These are phyloP conservation scores for Lachancea mirantina DNA, from an alignment of 805 yeast genomes.

Conservation along the genomic window DNA sequence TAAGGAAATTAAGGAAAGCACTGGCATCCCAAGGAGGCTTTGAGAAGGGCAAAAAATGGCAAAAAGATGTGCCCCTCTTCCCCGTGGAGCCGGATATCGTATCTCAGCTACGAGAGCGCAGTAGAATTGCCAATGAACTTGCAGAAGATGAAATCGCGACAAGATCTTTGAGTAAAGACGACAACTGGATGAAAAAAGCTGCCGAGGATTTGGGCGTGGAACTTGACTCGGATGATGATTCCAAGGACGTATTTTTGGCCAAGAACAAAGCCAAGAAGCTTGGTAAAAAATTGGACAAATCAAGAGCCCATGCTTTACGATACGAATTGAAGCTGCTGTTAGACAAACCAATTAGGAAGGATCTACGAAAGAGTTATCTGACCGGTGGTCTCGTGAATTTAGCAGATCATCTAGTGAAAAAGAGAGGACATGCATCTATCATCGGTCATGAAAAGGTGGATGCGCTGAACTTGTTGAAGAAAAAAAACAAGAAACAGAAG, in stretches of 20 bases:
- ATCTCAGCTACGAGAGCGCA: conserved; percentile 62
- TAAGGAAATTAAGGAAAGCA: conserved; percentile 61
- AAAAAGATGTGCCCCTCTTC: conserved; percentile 55
- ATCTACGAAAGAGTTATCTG: conserved; percentile 61
- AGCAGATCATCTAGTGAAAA: conserved; percentile 68
- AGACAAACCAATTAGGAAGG: conserved; percentile 49
- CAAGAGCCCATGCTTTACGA: conserved; percentile 40
- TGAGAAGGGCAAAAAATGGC: conserved; percentile 36
- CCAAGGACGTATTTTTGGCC: conserved; percentile 40
- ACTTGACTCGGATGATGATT: conserved; percentile 57
- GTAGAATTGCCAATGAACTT: conserved; percentile 58
- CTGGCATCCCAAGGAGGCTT: conserved; percentile 33
- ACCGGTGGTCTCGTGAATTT: conserved; percentile 73
- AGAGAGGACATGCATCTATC: conserved; percentile 57
- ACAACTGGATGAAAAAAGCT: conserved; percentile 78
- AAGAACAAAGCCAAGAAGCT: conserved; percentile 53
- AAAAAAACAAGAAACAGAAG: conserved; percentile 16
- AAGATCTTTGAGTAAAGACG: conserved; percentile 58
- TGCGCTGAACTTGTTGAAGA: conserved; percentile 58
- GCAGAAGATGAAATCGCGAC: conserved; percentile 64
- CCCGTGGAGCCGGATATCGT: conserved; percentile 74
- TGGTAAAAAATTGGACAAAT: conserved; percentile 45
- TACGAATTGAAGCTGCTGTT: conserved; percentile 49
- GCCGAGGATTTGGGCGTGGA: conserved; percentile 91
- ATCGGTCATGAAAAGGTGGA: conserved; percentile 62